Percentiles rank a stretch among this genome's conserved stretches.
These are phyloP conservation scores for Sergeia podlipaevii DNA, from an alignment of 208 protist genomes.

Conservation along the genomic window DNA sequence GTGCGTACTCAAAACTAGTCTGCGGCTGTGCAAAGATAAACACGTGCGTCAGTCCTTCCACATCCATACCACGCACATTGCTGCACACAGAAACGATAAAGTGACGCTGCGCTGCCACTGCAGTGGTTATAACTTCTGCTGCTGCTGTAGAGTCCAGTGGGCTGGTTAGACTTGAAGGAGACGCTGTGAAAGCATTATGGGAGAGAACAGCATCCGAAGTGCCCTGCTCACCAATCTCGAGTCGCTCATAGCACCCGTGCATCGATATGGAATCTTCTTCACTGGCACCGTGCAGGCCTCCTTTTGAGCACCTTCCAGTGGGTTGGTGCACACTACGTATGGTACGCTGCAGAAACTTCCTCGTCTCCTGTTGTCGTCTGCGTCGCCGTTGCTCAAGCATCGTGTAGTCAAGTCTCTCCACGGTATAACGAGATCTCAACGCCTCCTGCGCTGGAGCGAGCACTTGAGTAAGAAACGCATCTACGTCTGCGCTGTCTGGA, in stretches of 20 bases:
- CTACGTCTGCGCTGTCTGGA: conserved; percentile 44
- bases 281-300: no score
- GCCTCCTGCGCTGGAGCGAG: conserved; percentile 42
- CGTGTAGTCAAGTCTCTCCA: conserved; percentile 39
- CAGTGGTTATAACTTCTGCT: no score
- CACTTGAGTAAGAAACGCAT: conserved; percentile 43
- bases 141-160: no score
- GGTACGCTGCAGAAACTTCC: conserved; percentile 31
- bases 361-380: conserved; percentile 26
- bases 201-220: no score
- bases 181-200: no score
- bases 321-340: no score
- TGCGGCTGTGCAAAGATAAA: conserved; percentile 56
- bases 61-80: conserved; percentile 71
- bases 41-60: conserved; percentile 69
- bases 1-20: conserved; percentile 69
- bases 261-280: no score
- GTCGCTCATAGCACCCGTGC: no score
- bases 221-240: no score
- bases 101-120: conserved; percentile 4
- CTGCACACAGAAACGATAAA: conserved; percentile 42
- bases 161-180: no score
- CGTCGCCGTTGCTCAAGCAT: conserved; percentile 23
- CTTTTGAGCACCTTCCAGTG: no score
- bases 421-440: conserved; percentile 14